Base-by-base conservation (phyloP, 345 rosid species). In the Sonneratia alba region DNA sequence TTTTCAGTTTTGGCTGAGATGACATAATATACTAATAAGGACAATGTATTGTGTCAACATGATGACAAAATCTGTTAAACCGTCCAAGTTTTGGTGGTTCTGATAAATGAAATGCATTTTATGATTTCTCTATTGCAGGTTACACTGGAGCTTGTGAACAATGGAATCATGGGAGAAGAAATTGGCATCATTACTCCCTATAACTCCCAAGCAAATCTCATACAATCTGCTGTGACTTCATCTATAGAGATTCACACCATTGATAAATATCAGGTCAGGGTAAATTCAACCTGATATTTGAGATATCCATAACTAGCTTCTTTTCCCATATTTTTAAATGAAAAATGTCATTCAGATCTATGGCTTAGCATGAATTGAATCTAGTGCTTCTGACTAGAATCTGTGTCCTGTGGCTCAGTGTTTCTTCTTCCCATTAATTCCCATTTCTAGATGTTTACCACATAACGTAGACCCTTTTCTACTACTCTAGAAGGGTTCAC, bases 181-280 rank as follows among this genome's bases (percentile, higher is more conserved):
- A 89, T 94, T 59, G 97, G 98, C 70, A 85, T 91, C 77, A 94
- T 94, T 70, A 90, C 97, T 71, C 98, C 98, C 38, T 94, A 94
- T 79, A 94, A 94, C 78, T 83, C 98, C 32, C 97, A 94, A 82
- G 89, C 85, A 43, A 87, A 79, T 83, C 92, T 91, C 77, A 86
- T 91, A 68, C 79, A 84, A 77, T 79, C 78, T 47, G 67, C 77
- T 36, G 73, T 88, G 76, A 68, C 76, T 66, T 68, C 77, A 53
- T 82, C 90, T 38, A 93, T 95, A 79, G 99, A 95, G 87, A 85
- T 87, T 67, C 96, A 95, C 79, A 95, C 97, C 72, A 91, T 95
- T 69, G 99, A 95, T 74, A 91, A 92, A 77, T 95, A 89, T 84
- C 99, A 95, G 99, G 99, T 93, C 76, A 68, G 83, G 75, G 14